Percentiles rank a stretch among this genome's conserved stretches.
These are phyloP conservation scores for Macrolepiota dolichaula DNA, from an alignment of 768 basidiomycete genomes.

Conservation along the genomic window DNA sequence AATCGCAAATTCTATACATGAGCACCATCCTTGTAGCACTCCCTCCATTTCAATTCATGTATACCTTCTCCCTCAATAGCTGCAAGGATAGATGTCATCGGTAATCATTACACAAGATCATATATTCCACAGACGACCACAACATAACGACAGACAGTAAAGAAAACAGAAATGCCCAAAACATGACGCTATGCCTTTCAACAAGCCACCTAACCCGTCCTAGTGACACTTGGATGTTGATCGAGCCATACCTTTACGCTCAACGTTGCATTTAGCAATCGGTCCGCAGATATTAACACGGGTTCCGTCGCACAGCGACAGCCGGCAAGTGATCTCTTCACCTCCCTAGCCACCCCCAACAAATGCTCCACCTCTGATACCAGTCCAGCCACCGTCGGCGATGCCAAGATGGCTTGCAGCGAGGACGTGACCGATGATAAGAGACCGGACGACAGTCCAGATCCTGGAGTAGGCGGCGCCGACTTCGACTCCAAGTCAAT, in stretches of 20 bases:
- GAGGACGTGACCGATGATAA: neutral
- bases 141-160: too few species aligned
- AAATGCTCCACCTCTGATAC: too few species aligned
- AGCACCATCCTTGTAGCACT: conserved; percentile 12
- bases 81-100: neutral
- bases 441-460: neutral
- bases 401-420: too few species aligned
- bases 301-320: neutral
- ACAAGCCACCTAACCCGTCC: neutral
- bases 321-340: neutral
- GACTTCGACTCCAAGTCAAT: neutral
- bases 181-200: too few species aligned
- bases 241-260: neutral
- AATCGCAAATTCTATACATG: conserved; percentile 91
- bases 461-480: neutral
- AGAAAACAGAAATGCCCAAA: too few species aligned
- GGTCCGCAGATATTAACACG: neutral
- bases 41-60: neutral
- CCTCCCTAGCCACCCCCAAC: too few species aligned
- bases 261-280: neutral
- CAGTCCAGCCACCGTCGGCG: too few species aligned
- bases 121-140: too few species aligned
- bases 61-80: neutral
- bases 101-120: neutral
- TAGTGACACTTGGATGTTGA: neutral